Percentiles rank a stretch among this genome's conserved stretches.
Evolutionary conservation across 202 grass and related monocot species (phyloP).

Genomic region (Schoenoplectus tabernaemontani): DNA sequence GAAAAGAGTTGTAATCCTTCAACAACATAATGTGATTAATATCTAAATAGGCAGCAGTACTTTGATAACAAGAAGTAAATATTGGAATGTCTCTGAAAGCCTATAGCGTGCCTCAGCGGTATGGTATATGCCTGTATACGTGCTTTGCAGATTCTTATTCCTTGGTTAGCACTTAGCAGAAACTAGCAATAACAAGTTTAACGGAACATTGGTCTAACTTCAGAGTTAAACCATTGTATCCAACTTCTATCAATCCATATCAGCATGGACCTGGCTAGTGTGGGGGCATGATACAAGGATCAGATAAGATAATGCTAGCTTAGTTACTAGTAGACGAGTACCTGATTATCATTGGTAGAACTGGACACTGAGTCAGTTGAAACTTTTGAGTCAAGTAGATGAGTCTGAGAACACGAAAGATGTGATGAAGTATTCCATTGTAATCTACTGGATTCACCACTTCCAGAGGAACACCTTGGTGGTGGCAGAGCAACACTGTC

Average conservation of each 20-base stretch:
- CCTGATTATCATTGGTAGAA: slow-evolving; percentile 61
- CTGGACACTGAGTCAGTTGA: slow-evolving; percentile 32
- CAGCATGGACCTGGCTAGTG: neutral
- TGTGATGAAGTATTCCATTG: slow-evolving; percentile 28
- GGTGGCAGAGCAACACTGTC: slow-evolving; percentile 65
- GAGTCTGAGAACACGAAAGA: slow-evolving; percentile 27
- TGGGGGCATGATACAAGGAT: neutral
- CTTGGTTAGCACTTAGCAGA: neutral
- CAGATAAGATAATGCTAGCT: neutral
- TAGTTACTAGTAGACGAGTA: neutral
- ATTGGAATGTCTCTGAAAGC: neutral
- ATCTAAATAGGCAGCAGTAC: neutral
- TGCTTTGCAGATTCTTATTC: neutral
- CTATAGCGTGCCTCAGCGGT: neutral
- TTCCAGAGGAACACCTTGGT: slow-evolving; percentile 45
- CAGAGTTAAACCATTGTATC: neutral
- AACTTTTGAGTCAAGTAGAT: slow-evolving; percentile 32
- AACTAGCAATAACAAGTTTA: neutral
- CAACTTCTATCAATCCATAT: neutral
- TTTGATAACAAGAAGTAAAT: neutral
- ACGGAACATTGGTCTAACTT: neutral
- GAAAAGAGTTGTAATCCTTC: neutral
- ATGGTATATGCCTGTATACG: neutral
- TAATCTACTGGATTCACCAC: slow-evolving; percentile 35
- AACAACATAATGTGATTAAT: neutral